Evolutionary conservation across 805 yeast genomes (phyloP).

Genomic region (Crinitomyces ghanaensis): DNA sequence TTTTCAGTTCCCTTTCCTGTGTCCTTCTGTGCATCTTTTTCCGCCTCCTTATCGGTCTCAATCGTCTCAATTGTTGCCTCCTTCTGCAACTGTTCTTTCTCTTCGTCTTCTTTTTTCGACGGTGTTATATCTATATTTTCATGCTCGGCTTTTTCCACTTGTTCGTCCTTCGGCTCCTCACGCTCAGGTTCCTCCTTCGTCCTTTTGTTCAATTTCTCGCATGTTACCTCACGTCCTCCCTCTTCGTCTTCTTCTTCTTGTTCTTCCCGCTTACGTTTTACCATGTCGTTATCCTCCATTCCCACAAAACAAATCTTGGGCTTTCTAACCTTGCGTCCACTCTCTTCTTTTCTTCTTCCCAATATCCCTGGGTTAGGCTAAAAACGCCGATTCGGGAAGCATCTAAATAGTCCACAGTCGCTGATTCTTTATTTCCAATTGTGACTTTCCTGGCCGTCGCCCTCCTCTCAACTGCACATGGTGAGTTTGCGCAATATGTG

Average conservation of each 20-base stretch:
- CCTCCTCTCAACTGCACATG: no score
- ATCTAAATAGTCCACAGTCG: no score
- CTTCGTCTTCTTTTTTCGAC: constrained; percentile 17
- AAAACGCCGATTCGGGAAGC: no score
- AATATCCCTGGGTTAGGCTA: no score
- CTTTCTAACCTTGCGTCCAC: no score
- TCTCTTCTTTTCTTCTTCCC: no score
- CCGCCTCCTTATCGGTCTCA: background rate
- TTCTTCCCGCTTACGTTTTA: no score
- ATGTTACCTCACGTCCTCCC: constrained; percentile 4
- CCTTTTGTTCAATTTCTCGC: constrained; percentile 2
- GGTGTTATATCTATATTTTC: constrained; percentile 21
- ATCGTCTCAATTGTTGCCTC: background rate
- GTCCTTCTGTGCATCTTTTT: background rate
- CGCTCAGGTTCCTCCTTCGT: constrained; percentile 1
- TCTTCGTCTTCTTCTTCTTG: constrained; percentile 5
- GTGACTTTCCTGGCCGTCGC: no score
- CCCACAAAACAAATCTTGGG: no score
- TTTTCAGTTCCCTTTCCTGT: constrained; percentile 6
- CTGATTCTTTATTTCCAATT: no score
- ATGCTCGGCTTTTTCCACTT: constrained; percentile 1
- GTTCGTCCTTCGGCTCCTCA: constrained; percentile 1
- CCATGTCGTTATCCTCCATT: no score
- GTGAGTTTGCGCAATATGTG: no score
- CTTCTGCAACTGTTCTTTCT: background rate